phyloP scores from a whole-genome alignment of 2,329 filamentous ascomycete species.

The Dothiorella sarmentorum region DNA sequence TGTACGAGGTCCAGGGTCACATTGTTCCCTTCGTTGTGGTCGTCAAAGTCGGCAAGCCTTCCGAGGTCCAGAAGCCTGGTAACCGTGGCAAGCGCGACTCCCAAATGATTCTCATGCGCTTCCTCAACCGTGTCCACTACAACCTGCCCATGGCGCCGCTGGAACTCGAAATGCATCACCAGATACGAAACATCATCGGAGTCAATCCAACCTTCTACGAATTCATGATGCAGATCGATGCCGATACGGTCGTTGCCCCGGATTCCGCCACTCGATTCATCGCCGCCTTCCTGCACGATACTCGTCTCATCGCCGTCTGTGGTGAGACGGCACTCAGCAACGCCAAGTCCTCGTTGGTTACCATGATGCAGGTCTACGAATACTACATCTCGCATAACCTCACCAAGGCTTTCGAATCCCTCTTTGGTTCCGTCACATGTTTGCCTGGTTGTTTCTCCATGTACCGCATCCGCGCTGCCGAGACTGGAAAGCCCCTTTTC shows the following conservation, averaged over 20 bases:
- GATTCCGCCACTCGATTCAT: conserved; percentile 93
- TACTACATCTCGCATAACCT: conserved; percentile 99
- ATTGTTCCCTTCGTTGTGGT: conserved; percentile 97
- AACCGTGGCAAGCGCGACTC: conserved; percentile 99
- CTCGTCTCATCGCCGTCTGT: conserved; percentile 86
- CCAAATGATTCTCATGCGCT: conserved; percentile 97
- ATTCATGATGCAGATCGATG: conserved; percentile 93
- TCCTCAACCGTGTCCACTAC: conserved; percentile 98
- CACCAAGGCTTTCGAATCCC: conserved; percentile 92
- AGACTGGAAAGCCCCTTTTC: conserved; percentile 92
- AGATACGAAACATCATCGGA: conserved; percentile 97
- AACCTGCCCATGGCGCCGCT: conserved; percentile 93
- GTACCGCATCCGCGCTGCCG: conserved; percentile 93
- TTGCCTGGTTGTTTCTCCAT: conserved; percentile 98
- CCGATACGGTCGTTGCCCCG: conserved; percentile 87
- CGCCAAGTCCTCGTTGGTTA: conserved; percentile 87
- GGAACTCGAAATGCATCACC: conserved; percentile 97
- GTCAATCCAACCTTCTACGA: conserved; percentile 99
- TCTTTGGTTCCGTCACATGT: conserved; percentile 97
- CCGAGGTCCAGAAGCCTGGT: conserved; percentile 71
- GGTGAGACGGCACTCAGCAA: conserved; percentile 94
- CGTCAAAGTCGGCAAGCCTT: conserved; percentile 88
- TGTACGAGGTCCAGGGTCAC: conserved; percentile 96
- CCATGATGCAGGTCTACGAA: conserved; percentile 99
- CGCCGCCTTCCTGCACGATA: conserved; percentile 84